Base-by-base conservation (phyloP, 1,284 basidiomycete species). In the Trametes sp. region DNA sequence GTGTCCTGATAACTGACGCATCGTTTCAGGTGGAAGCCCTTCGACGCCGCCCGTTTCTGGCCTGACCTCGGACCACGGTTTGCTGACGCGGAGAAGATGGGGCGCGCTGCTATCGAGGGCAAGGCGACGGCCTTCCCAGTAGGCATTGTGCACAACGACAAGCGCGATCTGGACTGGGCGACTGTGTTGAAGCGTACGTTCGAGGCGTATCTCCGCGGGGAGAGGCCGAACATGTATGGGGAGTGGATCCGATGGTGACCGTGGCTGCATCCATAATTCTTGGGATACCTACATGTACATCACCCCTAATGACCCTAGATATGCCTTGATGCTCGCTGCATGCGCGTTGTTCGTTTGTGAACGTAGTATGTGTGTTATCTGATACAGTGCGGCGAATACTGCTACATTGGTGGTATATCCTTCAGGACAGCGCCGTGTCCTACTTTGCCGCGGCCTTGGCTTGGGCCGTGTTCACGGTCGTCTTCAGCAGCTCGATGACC, bases 161-260 rank as follows among this genome's bases (percentile, higher is more conserved):
- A 87, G 73, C 82, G 87, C 52, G 96, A 98, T 75, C 79, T 97
- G 67, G 88, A 92, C 72, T 98, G 95, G 95, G 84, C 91, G 26
- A 91, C 94, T 8, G 93, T 96, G 35, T 76, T 97, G 65, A 98
- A 98, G 80, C 83, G 95, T 71, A 95, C 93, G 48, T 97, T 96
- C 72, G 95, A 98, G 78, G 84, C 87, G 31, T 97, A 93, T 76
- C 73, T 97, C 60, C 86, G 95, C 48, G 93, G 90, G 21, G 95
- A 97, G 78, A 79, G 84, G 65, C 94, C 95, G 16, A 96, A 95
- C 75, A 92, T 95, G 90, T 97, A 96, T 71, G 94, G 94, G 57
- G 94, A 96, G 77, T 94, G 90, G 85, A 76, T 92, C 62, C 77
- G 80, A 66, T 91, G 89, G 89, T 91, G 74, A 80, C 33, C 21